A percentile compares a stretch with the other conserved stretches of the same genome.
These are phyloP conservation scores for Cyberlindnera galapagoensis DNA, from an alignment of 805 yeast genomes.

Conservation along the genomic window DNA sequence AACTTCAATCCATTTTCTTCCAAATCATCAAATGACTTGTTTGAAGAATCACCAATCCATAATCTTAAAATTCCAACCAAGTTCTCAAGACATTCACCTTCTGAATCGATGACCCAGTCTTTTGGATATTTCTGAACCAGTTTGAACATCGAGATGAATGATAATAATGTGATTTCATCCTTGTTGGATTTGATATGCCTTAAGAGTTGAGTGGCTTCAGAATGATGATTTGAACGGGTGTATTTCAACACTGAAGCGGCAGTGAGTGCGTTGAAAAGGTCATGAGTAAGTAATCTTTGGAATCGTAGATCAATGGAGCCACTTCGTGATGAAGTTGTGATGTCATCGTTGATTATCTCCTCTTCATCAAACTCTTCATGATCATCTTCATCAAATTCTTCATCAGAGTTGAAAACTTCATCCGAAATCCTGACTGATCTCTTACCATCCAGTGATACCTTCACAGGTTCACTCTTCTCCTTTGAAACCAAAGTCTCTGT, in stretches of 20 bases:
- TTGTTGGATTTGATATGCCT: slow-evolving; percentile 15
- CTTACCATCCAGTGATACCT: too few species aligned
- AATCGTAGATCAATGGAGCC: slow-evolving; percentile 15
- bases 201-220: slow-evolving; percentile 13
- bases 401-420: slow-evolving; percentile 5
- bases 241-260: slow-evolving; percentile 21
- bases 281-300: slow-evolving; percentile 17
- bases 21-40: slow-evolving; percentile 19
- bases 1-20: slow-evolving; percentile 19
- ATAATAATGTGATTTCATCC: slow-evolving; percentile 19
- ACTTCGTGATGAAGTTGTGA: neutral
- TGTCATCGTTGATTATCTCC: neutral
- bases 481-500: slow-evolving; percentile 5
- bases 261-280: slow-evolving; percentile 21
- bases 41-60: slow-evolving; percentile 25
- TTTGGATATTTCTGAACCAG: slow-evolving; percentile 22
- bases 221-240: slow-evolving; percentile 12
- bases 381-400: neutral
- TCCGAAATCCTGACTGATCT: too few species aligned
- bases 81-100: slow-evolving; percentile 15
- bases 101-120: slow-evolving; percentile 17
- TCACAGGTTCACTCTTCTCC: too few species aligned
- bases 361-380: neutral
- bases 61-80: slow-evolving; percentile 21
- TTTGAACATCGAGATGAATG: slow-evolving; percentile 23